These are phyloP conservation scores for Laguncularia racemosa DNA, from an alignment of 345 rosid genomes.

Conservation along the genomic window DNA sequence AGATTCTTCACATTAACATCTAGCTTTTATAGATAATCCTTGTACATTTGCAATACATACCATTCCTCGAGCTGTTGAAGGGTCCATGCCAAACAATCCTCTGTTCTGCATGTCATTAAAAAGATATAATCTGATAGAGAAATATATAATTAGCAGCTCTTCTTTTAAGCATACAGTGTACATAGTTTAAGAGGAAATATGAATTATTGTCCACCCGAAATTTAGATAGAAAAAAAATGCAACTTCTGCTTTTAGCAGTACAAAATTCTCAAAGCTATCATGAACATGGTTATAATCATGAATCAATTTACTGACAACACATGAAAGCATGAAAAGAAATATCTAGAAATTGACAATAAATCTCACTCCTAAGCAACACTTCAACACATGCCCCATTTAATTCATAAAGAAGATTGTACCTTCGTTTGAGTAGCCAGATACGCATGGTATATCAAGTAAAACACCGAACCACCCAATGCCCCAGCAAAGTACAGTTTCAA, in stretches of 20 bases:
- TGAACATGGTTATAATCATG: no score
- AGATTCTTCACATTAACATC: no score
- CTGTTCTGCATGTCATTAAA: slow-evolving; percentile 32
- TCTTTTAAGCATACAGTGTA: no score
- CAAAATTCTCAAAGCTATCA: no score
- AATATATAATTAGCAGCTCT: background rate
- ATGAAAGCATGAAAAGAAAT: no score
- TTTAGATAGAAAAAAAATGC: no score
- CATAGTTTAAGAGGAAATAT: no score
- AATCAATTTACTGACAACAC: no score
- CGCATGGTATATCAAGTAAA: slow-evolving; percentile 64
- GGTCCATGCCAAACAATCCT: slow-evolving; percentile 38
- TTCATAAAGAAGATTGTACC: slow-evolving; percentile 27
- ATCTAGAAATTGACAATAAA: background rate
- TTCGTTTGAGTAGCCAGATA: slow-evolving; percentile 40
- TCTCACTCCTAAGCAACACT: background rate
- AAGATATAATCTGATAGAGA: slow-evolving; percentile 2
- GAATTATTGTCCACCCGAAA: no score
- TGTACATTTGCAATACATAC: slow-evolving; percentile 25
- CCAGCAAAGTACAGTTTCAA: slow-evolving; percentile 75
- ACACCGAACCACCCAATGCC: slow-evolving; percentile 73
- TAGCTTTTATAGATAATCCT: no score
- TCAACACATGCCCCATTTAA: background rate
- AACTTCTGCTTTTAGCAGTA: no score
- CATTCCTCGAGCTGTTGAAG: slow-evolving; percentile 68